These are phyloP conservation scores for Schizosaccharomyces cryophilus DNA, from an alignment of 805 yeast genomes.

Conservation along the genomic window DNA sequence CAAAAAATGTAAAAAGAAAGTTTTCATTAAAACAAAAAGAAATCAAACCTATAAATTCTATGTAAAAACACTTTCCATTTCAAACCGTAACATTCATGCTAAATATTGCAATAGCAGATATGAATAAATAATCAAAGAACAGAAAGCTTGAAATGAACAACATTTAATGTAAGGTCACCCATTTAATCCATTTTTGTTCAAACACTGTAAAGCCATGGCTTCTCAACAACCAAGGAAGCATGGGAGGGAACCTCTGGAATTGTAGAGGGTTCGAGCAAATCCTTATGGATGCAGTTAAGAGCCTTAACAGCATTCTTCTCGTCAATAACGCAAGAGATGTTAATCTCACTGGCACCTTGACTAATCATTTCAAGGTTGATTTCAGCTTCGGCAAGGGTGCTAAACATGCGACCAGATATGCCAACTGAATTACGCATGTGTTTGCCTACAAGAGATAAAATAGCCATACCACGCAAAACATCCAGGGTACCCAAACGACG, in stretches of 20 bases:
- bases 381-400: slow-evolving; percentile 70
- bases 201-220: neutral
- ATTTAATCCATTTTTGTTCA: neutral
- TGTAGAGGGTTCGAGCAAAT: slow-evolving; percentile 21
- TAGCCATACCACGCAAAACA: slow-evolving; percentile 64
- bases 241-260: neutral
- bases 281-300: slow-evolving; percentile 59
- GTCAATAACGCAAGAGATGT: slow-evolving; percentile 82
- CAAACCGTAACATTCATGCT: too few species aligned
- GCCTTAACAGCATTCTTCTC: slow-evolving; percentile 67
- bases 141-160: too few species aligned
- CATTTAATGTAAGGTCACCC: too few species aligned
- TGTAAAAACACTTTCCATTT: too few species aligned
- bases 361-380: slow-evolving; percentile 94
- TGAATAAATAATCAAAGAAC: too few species aligned
- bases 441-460: slow-evolving; percentile 82
- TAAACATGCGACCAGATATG: slow-evolving; percentile 91
- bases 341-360: slow-evolving; percentile 95
- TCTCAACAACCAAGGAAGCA: neutral
- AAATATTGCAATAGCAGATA: too few species aligned
- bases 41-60: neutral
- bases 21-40: neutral
- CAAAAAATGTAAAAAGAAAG: neutral
- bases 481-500: slow-evolving; percentile 70
- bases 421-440: slow-evolving; percentile 94